Evolutionary conservation across 352 stramenopile species (phyloP).

Genomic region (Thalassiosira hispida): DNA sequence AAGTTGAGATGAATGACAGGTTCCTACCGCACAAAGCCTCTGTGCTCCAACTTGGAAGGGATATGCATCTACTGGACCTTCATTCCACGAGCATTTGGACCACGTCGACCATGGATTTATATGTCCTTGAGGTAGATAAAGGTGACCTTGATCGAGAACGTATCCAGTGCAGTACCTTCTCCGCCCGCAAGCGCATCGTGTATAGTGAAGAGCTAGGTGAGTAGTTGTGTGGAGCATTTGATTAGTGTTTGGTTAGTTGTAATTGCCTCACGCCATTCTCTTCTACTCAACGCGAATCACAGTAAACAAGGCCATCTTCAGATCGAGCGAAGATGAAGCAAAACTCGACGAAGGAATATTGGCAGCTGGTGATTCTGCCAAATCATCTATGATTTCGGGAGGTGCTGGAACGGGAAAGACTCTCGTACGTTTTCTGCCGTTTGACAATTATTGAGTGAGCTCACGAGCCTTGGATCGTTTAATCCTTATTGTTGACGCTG

Average conservation of each 20-base stretch:
- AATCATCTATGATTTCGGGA: constrained; percentile 12
- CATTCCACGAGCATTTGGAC: constrained; percentile 45
- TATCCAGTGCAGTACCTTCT: constrained; percentile 10
- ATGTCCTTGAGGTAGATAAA: constrained; percentile 35
- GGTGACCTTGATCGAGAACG: constrained; percentile 28
- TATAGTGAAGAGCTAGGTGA: constrained; percentile 23
- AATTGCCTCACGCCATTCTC: background rate
- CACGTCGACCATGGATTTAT: constrained; percentile 36
- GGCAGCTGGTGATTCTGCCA: constrained; percentile 11
- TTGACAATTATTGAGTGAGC: constrained; percentile 1
- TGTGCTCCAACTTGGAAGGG: constrained; percentile 34
- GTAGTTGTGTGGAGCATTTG: background rate
- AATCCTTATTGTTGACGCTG: no score
- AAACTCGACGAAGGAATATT: constrained; percentile 27
- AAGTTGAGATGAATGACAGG: constrained; percentile 30
- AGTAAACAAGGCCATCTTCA: constrained; percentile 38
- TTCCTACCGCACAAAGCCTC: constrained; percentile 23
- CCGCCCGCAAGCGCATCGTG: constrained; percentile 37
- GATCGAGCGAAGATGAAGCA: constrained; percentile 16
- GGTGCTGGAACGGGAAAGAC: constrained; percentile 32
- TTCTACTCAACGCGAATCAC: background rate
- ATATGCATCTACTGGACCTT: constrained; percentile 48
- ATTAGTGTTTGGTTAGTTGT: background rate
- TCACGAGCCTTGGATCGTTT: no score
- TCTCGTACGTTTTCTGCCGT: no score